Evolutionary conservation across 2,329 filamentous ascomycete species (phyloP), one percentile per base, ranked within the genome.

Genomic region (Trichoderma semiorbis): DNA sequence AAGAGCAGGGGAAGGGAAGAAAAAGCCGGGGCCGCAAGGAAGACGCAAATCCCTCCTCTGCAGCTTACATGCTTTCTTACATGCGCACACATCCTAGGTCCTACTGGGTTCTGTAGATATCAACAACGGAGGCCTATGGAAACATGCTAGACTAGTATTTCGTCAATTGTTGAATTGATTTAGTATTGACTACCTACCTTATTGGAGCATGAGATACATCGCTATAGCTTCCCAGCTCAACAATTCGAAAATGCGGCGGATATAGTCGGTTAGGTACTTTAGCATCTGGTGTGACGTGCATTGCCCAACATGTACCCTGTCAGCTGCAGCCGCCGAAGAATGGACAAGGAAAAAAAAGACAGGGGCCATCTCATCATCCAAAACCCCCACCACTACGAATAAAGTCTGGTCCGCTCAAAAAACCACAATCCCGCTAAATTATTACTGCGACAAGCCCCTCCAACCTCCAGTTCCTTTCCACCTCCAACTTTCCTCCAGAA

Each of bases 391-490:
- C 30, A 57, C 16, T 39, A 28, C 36, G 14, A 55, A n/a, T 16
- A 53, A 43, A n/a, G 39, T 36, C 39, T 43, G 39, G 43, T 21
- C n/a, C 43, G 43, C 43, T 21, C 43, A 68, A 68, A 68, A 69
- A 60, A 32, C 36, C 34, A 32, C 58, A 43, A 43, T 69, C 55
- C 66, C 53, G 55, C 66, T 50, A 69, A 69, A 69, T 47, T 60
- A 60, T 39, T 24, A 61, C 53, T 61, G n/a, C 55, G 28, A 36
- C 28, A 10, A 63, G 60, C 60, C 68, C 60, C 69, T 70, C 69
- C 47, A 65, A 55, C 39, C 55, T 32, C 26, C 53, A 30, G 26
- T 57, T 50, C 43, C 43, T 57, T 18, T 26, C 24, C 53, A 10
- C 39, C 58, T 70, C 58, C 18, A 43, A 18, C 24, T 30, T 21